Conservation (phyloP, 2,329 filamentous ascomycete species). For the Trichoderma gracile region DNA sequence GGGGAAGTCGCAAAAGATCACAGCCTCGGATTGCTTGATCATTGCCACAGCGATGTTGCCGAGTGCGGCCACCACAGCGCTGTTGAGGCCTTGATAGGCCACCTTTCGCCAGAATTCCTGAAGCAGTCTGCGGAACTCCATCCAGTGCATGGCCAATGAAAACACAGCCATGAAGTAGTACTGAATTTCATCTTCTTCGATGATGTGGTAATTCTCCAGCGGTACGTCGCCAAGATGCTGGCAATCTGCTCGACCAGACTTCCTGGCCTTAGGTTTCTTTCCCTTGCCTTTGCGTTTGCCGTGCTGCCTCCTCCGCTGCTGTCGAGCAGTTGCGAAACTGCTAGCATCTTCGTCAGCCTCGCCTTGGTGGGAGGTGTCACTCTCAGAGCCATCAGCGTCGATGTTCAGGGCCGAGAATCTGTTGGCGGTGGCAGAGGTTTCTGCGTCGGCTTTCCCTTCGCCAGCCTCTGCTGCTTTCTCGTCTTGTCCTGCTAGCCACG, state of each 20-base stretch:
- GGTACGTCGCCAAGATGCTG: slow-evolving; percentile 41
- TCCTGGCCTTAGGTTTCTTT: slow-evolving; percentile 29
- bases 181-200: slow-evolving; percentile 42
- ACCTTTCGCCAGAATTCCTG: slow-evolving; percentile 48
- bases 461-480: slow-evolving; percentile 28
- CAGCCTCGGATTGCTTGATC: slow-evolving; percentile 41
- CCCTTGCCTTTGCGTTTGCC: slow-evolving; percentile 2
- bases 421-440: slow-evolving; percentile 25
- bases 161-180: slow-evolving; percentile 49
- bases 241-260: slow-evolving; percentile 26
- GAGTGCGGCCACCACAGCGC: slow-evolving; percentile 46
- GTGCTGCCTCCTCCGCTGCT: background rate
- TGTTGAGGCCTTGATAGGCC: slow-evolving; percentile 47
- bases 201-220: slow-evolving; percentile 47
- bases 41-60: slow-evolving; percentile 46
- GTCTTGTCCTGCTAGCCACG: slow-evolving; percentile 29
- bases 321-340: background rate
- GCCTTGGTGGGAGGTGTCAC: slow-evolving; percentile 20
- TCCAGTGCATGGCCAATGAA: slow-evolving; percentile 42
- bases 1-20: slow-evolving; percentile 49
- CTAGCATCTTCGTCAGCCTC: background rate
- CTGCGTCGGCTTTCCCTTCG: slow-evolving; percentile 31
- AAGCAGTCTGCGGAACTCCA: slow-evolving; percentile 41
- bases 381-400: slow-evolving; percentile 11
- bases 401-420: slow-evolving; percentile 28